Evolutionary conservation across 1,139 yeast species (phyloP).

Genomic region (Blastobotrys persicus): DNA sequence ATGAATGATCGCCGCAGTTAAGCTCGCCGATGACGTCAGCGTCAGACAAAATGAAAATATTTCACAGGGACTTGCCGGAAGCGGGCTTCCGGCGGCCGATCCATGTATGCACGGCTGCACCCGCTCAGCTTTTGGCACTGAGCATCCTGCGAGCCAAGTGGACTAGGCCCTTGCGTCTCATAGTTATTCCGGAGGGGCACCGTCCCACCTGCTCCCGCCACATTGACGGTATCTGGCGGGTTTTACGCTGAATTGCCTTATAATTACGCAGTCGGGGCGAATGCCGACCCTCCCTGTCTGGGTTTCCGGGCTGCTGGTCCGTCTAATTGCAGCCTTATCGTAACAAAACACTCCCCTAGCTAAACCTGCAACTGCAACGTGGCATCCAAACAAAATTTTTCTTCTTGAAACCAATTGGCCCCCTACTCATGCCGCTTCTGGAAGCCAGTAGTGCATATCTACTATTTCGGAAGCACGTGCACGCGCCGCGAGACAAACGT

Average conservation of each 20-base stretch:
- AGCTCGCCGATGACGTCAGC: background rate
- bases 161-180: no score
- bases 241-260: no score
- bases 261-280: no score
- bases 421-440: background rate
- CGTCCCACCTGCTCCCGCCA: background rate
- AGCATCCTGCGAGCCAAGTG: background rate
- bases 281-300: no score
- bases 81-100: background rate
- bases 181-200: background rate
- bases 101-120: background rate
- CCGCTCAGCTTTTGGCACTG: background rate
- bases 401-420: background rate
- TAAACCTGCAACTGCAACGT: background rate
- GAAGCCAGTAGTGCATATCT: background rate
- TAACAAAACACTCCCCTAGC: no score
- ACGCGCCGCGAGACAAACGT: background rate
- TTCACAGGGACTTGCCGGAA: background rate
- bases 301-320: no score
- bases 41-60: no score
- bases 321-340: no score
- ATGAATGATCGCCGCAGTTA: background rate
- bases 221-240: background rate
- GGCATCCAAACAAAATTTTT: background rate
- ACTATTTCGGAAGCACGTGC: background rate